Percentiles rank a stretch among this genome's conserved stretches.
These are phyloP conservation scores for Clavariopsis aquatica DNA, from an alignment of 495 filamentous ascomycete species.

Conservation along the genomic window DNA sequence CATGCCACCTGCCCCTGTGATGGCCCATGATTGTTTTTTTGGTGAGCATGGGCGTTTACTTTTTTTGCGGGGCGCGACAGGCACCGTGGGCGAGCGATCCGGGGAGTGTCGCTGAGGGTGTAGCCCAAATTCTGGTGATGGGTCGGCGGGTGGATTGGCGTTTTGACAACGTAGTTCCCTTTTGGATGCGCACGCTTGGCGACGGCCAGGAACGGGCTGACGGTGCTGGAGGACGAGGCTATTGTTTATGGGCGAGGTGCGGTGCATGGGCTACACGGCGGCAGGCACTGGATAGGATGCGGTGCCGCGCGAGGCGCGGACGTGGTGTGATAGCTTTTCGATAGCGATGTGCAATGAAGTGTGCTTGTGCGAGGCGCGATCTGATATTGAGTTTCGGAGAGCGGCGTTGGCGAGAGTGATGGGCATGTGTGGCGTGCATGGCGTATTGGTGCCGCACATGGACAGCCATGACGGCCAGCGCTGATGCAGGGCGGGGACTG, in stretches of 20 bases:
- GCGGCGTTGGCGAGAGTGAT: too few species aligned
- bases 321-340: not conserved
- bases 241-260: too few species aligned
- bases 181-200: conserved; percentile 1
- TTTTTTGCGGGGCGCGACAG: not conserved
- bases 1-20: too few species aligned
- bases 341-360: too few species aligned
- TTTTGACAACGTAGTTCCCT: not conserved
- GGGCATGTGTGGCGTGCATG: too few species aligned
- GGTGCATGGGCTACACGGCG: not conserved
- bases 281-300: not conserved
- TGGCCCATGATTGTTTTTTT: not conserved
- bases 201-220: not conserved
- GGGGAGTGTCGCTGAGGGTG: not conserved
- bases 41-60: not conserved
- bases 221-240: not conserved
- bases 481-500: not conserved
- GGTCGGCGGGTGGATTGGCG: not conserved
- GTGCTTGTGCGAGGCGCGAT: too few species aligned
- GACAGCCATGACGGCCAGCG: too few species aligned
- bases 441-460: too few species aligned
- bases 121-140: not conserved
- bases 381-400: too few species aligned
- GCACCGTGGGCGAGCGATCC: not conserved
- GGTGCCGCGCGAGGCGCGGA: not conserved